These are phyloP conservation scores for Aspergillus sp. DNA, from an alignment of 2,329 filamentous ascomycete species.

Conservation along the genomic window DNA sequence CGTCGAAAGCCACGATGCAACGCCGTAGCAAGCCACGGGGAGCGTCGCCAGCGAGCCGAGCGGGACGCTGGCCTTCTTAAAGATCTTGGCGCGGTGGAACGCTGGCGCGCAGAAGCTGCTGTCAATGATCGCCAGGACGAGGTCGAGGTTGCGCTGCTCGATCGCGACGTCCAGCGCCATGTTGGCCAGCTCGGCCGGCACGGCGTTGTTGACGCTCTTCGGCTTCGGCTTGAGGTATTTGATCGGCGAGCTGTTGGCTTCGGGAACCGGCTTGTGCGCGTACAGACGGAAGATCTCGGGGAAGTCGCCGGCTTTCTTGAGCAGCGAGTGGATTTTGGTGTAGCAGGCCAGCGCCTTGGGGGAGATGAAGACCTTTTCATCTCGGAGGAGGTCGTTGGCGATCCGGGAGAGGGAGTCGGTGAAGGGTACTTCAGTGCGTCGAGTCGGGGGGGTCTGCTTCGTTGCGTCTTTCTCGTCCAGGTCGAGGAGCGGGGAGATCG, in stretches of 20 bases:
- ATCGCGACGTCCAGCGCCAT: constrained; percentile 72
- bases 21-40: constrained; percentile 46
- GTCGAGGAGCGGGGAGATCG: constrained; percentile 33
- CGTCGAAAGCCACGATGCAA: constrained; percentile 57
- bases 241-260: constrained; percentile 50
- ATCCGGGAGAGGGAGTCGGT: constrained; percentile 41
- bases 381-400: constrained; percentile 61
- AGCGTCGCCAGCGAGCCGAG: constrained; percentile 29
- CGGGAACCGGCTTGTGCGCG: constrained; percentile 68
- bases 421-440: constrained; percentile 25
- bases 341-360: constrained; percentile 63
- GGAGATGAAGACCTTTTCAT: constrained; percentile 72
- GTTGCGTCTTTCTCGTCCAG: constrained; percentile 29
- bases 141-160: constrained; percentile 63
- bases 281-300: constrained; percentile 74
- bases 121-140: constrained; percentile 69
- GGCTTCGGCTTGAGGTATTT: constrained; percentile 56
- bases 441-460: constrained; percentile 14
- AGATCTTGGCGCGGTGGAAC: constrained; percentile 35
- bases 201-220: constrained; percentile 58
- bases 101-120: constrained; percentile 42
- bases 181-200: constrained; percentile 61
- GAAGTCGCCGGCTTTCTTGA: constrained; percentile 65
- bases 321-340: constrained; percentile 62
- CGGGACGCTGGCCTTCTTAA: constrained; percentile 33